phyloP scores from a whole-genome alignment of 2,329 filamentous ascomycete species.

The Acephala macrosclerotiorum region DNA sequence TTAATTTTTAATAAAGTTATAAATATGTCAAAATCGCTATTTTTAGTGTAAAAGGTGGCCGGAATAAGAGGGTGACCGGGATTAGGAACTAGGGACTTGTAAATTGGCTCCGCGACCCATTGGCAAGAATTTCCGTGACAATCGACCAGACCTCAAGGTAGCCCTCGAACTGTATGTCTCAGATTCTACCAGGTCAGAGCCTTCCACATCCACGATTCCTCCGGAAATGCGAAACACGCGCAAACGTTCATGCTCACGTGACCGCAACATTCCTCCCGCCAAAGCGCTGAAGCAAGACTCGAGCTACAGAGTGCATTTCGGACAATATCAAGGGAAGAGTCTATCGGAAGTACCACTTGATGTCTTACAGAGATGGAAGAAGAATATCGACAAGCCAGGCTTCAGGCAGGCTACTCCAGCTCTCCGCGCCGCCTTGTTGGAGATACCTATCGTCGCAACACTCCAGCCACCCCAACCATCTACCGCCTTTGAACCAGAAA shows the following conservation, averaged over 20 bases:
- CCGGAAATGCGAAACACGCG: not conserved
- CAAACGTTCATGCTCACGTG: not conserved
- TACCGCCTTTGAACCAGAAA: no score
- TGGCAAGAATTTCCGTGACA: not conserved
- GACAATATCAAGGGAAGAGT: not conserved
- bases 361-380: not conserved
- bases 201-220: not conserved
- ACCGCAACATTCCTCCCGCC: not conserved
- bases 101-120: not conserved
- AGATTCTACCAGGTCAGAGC: not conserved
- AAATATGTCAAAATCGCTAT: no score
- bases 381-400: not conserved
- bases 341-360: not conserved
- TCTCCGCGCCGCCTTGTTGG: not conserved
- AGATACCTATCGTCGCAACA: no score
- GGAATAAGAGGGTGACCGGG: no score
- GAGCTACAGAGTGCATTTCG: constrained; percentile 1
- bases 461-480: no score
- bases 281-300: not conserved
- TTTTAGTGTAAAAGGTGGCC: no score
- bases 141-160: not conserved
- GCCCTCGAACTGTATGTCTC: not conserved
- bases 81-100: no score
- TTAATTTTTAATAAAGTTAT: no score
- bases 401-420: not conserved